Base-by-base conservation (phyloP, 75 land plant species). In the Picea sitchensis region DNA sequence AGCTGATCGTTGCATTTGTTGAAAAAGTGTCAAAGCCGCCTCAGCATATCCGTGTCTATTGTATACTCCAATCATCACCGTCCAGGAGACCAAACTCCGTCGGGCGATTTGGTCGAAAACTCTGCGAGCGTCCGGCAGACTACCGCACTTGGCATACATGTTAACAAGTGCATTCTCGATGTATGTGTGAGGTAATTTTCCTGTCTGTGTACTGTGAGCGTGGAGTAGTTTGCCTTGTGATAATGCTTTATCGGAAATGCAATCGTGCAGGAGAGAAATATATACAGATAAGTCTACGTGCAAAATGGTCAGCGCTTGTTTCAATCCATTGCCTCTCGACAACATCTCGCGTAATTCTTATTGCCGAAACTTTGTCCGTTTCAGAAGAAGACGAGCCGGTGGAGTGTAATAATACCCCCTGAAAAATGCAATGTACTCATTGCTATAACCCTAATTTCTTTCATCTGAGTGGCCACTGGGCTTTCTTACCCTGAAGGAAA, bases 121-220 rank as follows among this genome's bases (percentile, higher is more conserved):
- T 1, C 20, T 14, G n/a, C 82, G 82, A 21, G 91, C 82, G 14
- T 87, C 93, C 41, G 58, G 14, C 18, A 86, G 80, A 44, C 54
- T 85, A 18, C 91, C 89, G 58, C 91, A 89, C 32, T 77, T 41
- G 13, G 84, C 80, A 76, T 88, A 91, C 91, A 89, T 83, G 32
- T 83, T 86, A 56, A 91, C 80, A 34, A 89, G 77, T n/a, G 63
- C 76, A 58, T 63, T 83, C 18, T 63, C 65, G 2, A 83, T 60
- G 65, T 56, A 71, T 13, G 4, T 41, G 47, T 79, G 44, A 6
- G 76, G 59, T 41, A 26, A 4, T 26, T 17, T 17, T 4, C 58
- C 57, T 15, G 21, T 7, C 51, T 68, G 56, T 6, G 72, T n/a
- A n/a, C 69, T 47, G 58, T 72, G 59, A 32, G 71, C 59, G 56